phyloP scores from a whole-genome alignment of 768 basidiomycete genomes.

The Lentinula guzmanii region DNA sequence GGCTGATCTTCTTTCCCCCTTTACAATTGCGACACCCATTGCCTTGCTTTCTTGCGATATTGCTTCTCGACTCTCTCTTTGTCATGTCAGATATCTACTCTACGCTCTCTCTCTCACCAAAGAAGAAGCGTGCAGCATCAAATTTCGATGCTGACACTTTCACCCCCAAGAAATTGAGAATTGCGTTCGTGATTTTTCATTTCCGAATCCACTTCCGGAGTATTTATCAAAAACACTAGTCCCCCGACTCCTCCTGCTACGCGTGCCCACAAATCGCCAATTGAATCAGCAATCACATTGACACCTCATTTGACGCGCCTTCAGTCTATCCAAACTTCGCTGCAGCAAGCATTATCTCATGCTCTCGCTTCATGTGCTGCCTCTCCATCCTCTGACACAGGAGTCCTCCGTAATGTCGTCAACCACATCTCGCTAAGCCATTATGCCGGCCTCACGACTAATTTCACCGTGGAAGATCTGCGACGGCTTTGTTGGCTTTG shows the following conservation, averaged over 20 bases:
- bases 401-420: constrained; percentile 70
- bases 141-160: constrained; percentile 51
- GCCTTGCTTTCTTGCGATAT: constrained; percentile 5
- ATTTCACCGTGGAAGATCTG: constrained; percentile 65
- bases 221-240: constrained; percentile 21
- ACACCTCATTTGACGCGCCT: constrained; percentile 60
- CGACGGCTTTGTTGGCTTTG: constrained; percentile 80
- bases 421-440: constrained; percentile 69
- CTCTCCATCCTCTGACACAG: constrained; percentile 70
- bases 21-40: constrained; percentile 2
- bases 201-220: too few relatives aligned
- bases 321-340: constrained; percentile 54
- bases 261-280: constrained; percentile 24
- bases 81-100: constrained; percentile 58
- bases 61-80: constrained; percentile 10
- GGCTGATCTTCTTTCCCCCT: background rate
- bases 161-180: constrained; percentile 68
- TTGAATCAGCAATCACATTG: constrained; percentile 24
- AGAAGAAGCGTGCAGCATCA: constrained; percentile 56
- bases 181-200: constrained; percentile 32
- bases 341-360: constrained; percentile 81
- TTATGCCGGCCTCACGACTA: constrained; percentile 59
- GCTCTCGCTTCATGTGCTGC: constrained; percentile 79
- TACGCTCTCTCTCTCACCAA: constrained; percentile 58
- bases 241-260: constrained; percentile 58